These are phyloP conservation scores for Fistulifera pelliculosa DNA, from an alignment of 108 stramenopile species.

Conservation along the genomic window DNA sequence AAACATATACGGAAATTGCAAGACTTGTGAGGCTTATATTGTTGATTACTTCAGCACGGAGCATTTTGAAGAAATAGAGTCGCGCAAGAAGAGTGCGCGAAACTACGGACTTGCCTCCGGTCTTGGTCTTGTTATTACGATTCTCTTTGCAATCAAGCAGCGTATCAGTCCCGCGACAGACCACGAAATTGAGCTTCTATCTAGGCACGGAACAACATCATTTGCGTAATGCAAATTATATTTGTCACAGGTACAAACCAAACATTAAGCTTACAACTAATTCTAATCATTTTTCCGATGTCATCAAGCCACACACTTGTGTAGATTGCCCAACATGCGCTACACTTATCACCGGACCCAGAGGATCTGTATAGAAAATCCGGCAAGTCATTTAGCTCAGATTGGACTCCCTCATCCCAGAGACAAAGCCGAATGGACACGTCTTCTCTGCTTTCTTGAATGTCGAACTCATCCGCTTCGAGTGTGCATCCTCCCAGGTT, in stretches of 20 bases:
- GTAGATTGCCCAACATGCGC: no score
- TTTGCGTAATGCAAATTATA: no score
- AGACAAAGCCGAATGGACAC: no score
- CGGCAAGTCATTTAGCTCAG: no score
- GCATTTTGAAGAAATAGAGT: constrained; percentile 26
- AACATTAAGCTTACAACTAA: no score
- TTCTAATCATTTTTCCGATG: no score
- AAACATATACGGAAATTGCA: constrained; percentile 38
- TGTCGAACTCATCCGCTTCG: background rate
- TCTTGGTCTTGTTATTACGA: constrained; percentile 17
- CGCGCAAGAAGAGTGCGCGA: constrained; percentile 19
- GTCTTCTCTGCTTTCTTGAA: background rate
- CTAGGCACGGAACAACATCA: background rate
- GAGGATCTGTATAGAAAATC: no score
- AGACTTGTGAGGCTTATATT: constrained; percentile 35
- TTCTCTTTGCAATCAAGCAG: constrained; percentile 16
- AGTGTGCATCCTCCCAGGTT: background rate
- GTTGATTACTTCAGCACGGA: constrained; percentile 38
- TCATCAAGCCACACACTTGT: no score
- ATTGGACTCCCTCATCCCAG: no score
- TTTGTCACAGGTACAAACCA: no score
- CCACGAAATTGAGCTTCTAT: constrained; percentile 31
- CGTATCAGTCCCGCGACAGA: constrained; percentile 25
- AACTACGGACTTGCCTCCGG: constrained; percentile 16
- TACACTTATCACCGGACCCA: no score